Conservation (phyloP, 495 filamentous ascomycete species). For the Aspergillus saccharolyticus region DNA sequence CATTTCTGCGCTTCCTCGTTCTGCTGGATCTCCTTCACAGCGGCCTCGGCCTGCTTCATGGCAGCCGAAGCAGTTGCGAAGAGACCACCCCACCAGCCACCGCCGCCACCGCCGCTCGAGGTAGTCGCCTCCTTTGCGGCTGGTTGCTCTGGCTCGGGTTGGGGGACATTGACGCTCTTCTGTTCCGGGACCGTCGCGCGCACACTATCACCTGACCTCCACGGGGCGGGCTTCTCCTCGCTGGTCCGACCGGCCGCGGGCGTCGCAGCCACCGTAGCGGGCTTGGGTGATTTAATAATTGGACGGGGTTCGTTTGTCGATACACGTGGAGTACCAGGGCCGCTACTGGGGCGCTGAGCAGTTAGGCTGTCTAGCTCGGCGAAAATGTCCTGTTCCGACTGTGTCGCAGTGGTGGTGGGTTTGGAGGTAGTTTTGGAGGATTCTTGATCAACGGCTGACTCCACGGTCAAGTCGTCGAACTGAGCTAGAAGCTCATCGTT, state of each 20-base stretch:
- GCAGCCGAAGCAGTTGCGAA: constrained; percentile 66
- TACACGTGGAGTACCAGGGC: constrained; percentile 78
- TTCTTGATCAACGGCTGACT: constrained; percentile 27
- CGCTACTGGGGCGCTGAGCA: constrained; percentile 57
- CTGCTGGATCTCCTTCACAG: constrained; percentile 90
- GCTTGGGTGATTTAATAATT: constrained; percentile 52
- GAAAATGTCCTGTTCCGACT: constrained; percentile 63
- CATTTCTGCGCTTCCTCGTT: constrained; percentile 95
- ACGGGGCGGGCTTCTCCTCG: constrained; percentile 55
- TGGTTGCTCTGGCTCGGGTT: constrained; percentile 25
- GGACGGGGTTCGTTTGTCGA: constrained; percentile 50
- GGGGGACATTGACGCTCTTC: constrained; percentile 40
- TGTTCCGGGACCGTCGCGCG: constrained; percentile 59
- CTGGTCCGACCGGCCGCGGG: constrained; percentile 51
- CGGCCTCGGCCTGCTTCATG: constrained; percentile 88
- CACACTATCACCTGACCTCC: constrained; percentile 72
- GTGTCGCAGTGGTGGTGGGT: constrained; percentile 40
- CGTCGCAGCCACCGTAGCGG: constrained; percentile 48
- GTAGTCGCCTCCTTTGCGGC: constrained; percentile 23
- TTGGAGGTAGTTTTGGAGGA: constrained; percentile 41
- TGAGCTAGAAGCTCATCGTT: constrained; percentile 80
- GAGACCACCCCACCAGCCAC: constrained; percentile 90
- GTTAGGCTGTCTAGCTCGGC: constrained; percentile 81
- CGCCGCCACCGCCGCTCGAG: constrained; percentile 41
- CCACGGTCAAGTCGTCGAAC: constrained; percentile 67